Conservation (phyloP, 164 flowering plant species). For the Brasenia schreberi region DNA sequence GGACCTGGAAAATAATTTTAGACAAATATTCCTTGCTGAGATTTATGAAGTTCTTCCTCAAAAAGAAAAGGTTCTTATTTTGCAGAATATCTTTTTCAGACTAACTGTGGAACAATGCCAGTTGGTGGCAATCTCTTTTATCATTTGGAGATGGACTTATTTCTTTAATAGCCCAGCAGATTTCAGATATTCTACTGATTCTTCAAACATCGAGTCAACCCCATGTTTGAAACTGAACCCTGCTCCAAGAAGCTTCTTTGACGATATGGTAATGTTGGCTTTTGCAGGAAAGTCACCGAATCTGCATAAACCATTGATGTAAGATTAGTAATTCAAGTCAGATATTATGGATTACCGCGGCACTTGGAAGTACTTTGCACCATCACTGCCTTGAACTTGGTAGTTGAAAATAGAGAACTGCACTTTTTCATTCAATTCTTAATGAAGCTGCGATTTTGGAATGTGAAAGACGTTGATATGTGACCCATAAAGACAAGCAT, state of each 20-base stretch:
- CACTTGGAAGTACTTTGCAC: no score
- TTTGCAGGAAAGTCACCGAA: constrained; percentile 52
- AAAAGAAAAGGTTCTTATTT: no score
- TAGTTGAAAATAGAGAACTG: background rate
- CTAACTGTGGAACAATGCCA: background rate
- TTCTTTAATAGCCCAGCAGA: constrained; percentile 23
- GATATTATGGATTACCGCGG: background rate
- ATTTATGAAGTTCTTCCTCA: no score
- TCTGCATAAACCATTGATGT: constrained; percentile 21
- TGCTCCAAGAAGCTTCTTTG: constrained; percentile 48
- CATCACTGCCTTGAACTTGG: no score
- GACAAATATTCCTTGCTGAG: background rate
- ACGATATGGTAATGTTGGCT: constrained; percentile 49
- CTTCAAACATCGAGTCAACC: constrained; percentile 51
- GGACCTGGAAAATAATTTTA: no score
- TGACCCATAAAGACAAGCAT: no score
- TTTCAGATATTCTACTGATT: constrained; percentile 46
- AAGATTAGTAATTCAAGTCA: no score
- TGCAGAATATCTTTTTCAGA: background rate
- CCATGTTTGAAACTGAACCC: constrained; percentile 70
- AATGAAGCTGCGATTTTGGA: background rate
- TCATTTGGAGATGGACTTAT: background rate
- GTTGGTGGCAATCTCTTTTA: constrained; percentile 7
- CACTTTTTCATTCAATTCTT: background rate
- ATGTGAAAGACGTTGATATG: no score